Evolutionary conservation across 768 basidiomycete species (phyloP), one percentile per base, ranked within the genome.

Genomic region (Macrolepiota fuliginosa): DNA sequence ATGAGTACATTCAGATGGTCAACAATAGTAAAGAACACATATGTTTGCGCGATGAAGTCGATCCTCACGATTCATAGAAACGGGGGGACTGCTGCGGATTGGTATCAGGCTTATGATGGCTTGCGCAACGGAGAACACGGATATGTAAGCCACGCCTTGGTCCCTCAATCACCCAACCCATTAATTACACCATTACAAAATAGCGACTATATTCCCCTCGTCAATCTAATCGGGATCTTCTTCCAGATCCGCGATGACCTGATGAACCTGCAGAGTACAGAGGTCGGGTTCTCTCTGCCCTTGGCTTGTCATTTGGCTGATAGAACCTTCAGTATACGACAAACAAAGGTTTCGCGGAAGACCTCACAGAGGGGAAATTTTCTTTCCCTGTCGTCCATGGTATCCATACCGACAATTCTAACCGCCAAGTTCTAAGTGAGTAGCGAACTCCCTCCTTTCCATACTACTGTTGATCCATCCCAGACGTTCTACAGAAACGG

Each of bases 171-270:
- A 50, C 10, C 46, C 15, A 5, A 17, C n/a, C 9, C 24, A 17
- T 29, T 3, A 42, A 58, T 13, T 59, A 50, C 57, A 58, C 29
- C 29, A 32, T 32, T 32, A 32, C 36, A 54, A 13, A 15, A 17
- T 62, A 97, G 93, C 10, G 87, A 98, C 72, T 97, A 93, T 65
- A 87, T 96, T 1, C 94, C 95, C 0, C 81, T 98, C 1, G 92
- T 96, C 64, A 97, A 97, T 72, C 83, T 97, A 10, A 90, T 98
- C 63, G 94, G 96, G 2, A 85, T 97, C n/a, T 91, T 87, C 68
- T 97, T 94, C 73, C 96, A 98, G 71, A 96, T 98, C 66, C 78
- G 95, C n/a, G 96, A 98, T 67, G 96, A 98, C 72, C 91, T 95
- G 50, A 94, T 96, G 91, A 98, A 98, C 68, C 76, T 98, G 25